Conservation (phyloP, 352 stramenopile species). For the Thalassiosira livingstoniorum region DNA sequence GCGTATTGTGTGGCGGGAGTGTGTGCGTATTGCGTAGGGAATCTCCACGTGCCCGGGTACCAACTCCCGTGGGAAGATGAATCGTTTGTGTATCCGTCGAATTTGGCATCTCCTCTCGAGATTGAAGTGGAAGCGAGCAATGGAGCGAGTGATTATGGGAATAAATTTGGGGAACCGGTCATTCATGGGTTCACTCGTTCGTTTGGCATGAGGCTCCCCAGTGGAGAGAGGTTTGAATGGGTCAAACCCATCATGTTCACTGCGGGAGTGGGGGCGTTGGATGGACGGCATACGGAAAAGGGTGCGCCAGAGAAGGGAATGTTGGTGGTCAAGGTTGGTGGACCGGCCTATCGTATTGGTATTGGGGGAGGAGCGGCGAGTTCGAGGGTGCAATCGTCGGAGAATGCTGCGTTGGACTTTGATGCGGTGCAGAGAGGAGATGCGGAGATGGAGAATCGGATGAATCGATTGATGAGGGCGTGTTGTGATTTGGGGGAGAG, state of each 20-base stretch:
- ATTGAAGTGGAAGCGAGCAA: slow-evolving; percentile 98
- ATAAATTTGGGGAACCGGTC: slow-evolving; percentile 99
- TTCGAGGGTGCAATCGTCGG: slow-evolving; percentile 90
- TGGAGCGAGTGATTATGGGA: slow-evolving; percentile 99
- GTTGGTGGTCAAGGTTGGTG: slow-evolving; percentile 98
- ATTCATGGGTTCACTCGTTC: slow-evolving; percentile 97
- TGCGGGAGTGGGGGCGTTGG: slow-evolving; percentile 95
- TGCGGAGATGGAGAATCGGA: slow-evolving; percentile 99
- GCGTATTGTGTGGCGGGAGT: slow-evolving; percentile 94
- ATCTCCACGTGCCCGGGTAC: slow-evolving; percentile 96
- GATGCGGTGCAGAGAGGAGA: slow-evolving; percentile 99
- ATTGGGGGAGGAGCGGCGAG: slow-evolving; percentile 98
- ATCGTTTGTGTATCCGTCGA: slow-evolving; percentile 89
- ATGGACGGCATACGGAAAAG: slow-evolving; percentile 93
- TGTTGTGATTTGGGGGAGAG: slow-evolving; percentile 96
- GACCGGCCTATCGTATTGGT: slow-evolving; percentile 98
- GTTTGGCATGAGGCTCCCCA: slow-evolving; percentile 96
- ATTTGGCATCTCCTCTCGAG: slow-evolving; percentile 89
- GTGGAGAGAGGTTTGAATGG: slow-evolving; percentile 97
- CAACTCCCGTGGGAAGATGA: slow-evolving; percentile 96
- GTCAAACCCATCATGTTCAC: slow-evolving; percentile 99
- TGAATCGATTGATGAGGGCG: slow-evolving; percentile 98
- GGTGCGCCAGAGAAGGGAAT: slow-evolving; percentile 94
- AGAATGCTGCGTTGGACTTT: slow-evolving; percentile 96
- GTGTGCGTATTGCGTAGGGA: slow-evolving; percentile 92